Percentiles rank a stretch among this genome's conserved stretches.
phyloP scores from a whole-genome alignment of 1,284 basidiomycete genomes.

The Neolentinus lepideus region DNA sequence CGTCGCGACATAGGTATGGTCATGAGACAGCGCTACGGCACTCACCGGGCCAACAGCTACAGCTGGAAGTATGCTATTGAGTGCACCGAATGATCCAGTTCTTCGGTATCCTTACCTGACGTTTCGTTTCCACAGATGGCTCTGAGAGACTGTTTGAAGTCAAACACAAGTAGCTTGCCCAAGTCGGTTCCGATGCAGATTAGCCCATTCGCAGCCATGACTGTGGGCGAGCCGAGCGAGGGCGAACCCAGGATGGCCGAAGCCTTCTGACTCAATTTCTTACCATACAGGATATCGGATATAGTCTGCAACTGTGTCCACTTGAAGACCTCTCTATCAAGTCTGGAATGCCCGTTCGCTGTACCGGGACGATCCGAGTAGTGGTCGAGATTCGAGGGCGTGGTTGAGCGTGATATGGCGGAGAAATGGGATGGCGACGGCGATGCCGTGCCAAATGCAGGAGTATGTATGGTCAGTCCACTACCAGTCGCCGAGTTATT shows the following conservation, averaged over 20 bases:
- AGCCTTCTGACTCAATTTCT: slow-evolving; percentile 48
- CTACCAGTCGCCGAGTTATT: slow-evolving; percentile 40
- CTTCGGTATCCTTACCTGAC: slow-evolving; percentile 40
- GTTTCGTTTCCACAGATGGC: slow-evolving; percentile 69
- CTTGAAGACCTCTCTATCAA: slow-evolving; percentile 59
- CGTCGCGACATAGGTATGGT: slow-evolving; percentile 89
- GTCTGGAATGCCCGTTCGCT: slow-evolving; percentile 18
- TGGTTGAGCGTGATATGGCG: slow-evolving; percentile 63
- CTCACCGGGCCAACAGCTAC: slow-evolving; percentile 77
- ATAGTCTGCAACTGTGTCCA: slow-evolving; percentile 73
- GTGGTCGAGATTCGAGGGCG: slow-evolving; percentile 40
- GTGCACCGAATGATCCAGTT: not conserved
- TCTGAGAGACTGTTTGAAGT: slow-evolving; percentile 83
- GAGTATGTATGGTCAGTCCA: slow-evolving; percentile 29
- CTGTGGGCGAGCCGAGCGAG: slow-evolving; percentile 62
- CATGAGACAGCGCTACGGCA: slow-evolving; percentile 85
- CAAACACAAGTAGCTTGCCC: slow-evolving; percentile 81
- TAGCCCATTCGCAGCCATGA: slow-evolving; percentile 81
- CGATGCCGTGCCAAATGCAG: slow-evolving; percentile 34
- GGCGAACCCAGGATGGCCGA: slow-evolving; percentile 54
- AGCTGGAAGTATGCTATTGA: slow-evolving; percentile 28
- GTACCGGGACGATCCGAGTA: slow-evolving; percentile 19
- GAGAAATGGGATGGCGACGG: slow-evolving; percentile 64
- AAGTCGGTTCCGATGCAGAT: slow-evolving; percentile 84
- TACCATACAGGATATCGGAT: slow-evolving; percentile 47